phyloP scores from a whole-genome alignment of 495 filamentous ascomycete genomes.

The Aspergillus nanangensis region DNA sequence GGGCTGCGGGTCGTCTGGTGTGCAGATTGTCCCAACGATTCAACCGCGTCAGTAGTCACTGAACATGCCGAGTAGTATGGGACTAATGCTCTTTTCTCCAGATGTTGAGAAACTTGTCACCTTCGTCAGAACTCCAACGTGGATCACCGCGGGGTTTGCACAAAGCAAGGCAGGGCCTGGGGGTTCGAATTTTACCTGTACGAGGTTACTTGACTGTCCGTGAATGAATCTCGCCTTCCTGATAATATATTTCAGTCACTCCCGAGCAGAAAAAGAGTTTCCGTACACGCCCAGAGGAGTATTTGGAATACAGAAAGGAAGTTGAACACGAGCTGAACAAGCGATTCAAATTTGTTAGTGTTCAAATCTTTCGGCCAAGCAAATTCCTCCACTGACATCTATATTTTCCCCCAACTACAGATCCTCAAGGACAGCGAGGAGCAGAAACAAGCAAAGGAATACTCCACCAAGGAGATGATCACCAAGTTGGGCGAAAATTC shows the following conservation, averaged over 20 bases:
- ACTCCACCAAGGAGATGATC: neutral
- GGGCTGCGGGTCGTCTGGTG: slow-evolving; percentile 37
- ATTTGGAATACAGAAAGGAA: slow-evolving; percentile 30
- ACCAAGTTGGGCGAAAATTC: slow-evolving; percentile 19
- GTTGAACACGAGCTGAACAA: slow-evolving; percentile 37
- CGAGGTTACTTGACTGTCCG: neutral
- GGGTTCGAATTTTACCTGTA: neutral
- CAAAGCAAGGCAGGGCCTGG: slow-evolving; percentile 9
- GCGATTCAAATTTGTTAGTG: slow-evolving; percentile 22
- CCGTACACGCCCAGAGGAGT: slow-evolving; percentile 15
- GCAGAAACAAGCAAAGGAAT: neutral
- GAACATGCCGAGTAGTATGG: too few relatives aligned
- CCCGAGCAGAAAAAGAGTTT: slow-evolving; percentile 27
- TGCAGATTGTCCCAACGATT: slow-evolving; percentile 55
- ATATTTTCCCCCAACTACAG: too few relatives aligned
- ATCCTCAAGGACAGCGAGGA: neutral
- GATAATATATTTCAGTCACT: slow-evolving; percentile 6
- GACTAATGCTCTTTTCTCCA: too few relatives aligned
- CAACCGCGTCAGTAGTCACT: slow-evolving; percentile 26
- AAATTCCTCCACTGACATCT: too few relatives aligned
- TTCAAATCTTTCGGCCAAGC: too few relatives aligned
- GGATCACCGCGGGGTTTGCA: slow-evolving; percentile 14
- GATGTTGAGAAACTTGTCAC: slow-evolving; percentile 23
- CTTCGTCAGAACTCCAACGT: slow-evolving; percentile 20
- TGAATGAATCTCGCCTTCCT: neutral